Evolutionary conservation across 1,284 basidiomycete species (phyloP), one percentile per base, ranked within the genome.

Genomic region (Trametes pubescens): DNA sequence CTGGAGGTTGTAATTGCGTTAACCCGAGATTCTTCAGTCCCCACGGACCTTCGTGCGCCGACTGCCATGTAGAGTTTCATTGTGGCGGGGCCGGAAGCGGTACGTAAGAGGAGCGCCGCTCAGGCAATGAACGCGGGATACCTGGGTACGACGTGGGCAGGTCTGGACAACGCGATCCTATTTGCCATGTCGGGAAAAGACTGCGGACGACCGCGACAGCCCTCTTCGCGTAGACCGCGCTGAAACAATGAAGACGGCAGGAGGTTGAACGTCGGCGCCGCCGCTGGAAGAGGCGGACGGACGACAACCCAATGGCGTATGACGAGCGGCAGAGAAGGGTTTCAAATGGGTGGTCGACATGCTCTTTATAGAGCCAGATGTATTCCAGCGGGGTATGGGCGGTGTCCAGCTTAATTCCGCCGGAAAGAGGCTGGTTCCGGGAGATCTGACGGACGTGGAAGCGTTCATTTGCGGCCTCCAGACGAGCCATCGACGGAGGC

Each of bases 91-190:
- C 55, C 38, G 54, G 61, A 59, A 65, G 51, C 21, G 26, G 37
- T 55, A 51, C 47, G 56, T 35, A 47, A 55, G 43, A 49, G 64
- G 49, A 48, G 40, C 56, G 61, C 59, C 55, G 57, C 59, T 22
- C 40, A 40, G 51, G 46, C 49, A 51, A 64, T 63, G 66, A 67
- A 61, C 61, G 64, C 64, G 66, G 51, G 63, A 67, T 18, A 49
- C n/a, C 29, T 49, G 53, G 35, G 47, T 51, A 47, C 63, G 57
- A 43, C 58, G 48, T 61, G 59, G 65, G 60, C 57, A 37, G 24
- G 35, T 54, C 61, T 54, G 47, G 35, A 44, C 48, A 11, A 37
- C 38, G 49, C 51, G 43, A 57, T 53, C 22, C 51, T 54, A 46
- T 37, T 49, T 44, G 51, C 61, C 46, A 46, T 44, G 62, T 57